Evolutionary conservation across 495 filamentous ascomycete genomes (phyloP).

Genomic region (Penicillium riverlandense): DNA sequence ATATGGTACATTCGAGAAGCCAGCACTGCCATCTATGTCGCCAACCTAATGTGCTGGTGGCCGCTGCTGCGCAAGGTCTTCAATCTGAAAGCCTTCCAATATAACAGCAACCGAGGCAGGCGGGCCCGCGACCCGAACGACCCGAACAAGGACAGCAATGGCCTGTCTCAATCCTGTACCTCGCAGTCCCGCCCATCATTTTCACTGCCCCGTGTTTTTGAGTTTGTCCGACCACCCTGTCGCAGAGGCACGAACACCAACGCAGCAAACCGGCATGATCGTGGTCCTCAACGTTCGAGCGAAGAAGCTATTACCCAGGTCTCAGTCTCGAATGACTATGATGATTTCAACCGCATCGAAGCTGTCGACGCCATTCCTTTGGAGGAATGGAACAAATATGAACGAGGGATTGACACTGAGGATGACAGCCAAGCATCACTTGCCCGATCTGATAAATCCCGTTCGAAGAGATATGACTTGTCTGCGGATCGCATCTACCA

Average conservation of each 20-base stretch:
- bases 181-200: constrained; percentile 16
- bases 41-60: constrained; percentile 60
- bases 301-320: constrained; percentile 15
- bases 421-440: constrained; percentile 6
- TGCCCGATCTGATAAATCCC: not conserved
- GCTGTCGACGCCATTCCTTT: constrained; percentile 6
- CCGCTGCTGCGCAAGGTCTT: constrained; percentile 49
- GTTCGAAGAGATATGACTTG: not conserved
- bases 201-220: constrained; percentile 8
- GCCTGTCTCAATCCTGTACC: constrained; percentile 1
- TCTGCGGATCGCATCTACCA: no score
- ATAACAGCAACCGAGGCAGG: constrained; percentile 21
- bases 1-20: constrained; percentile 64
- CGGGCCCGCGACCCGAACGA: constrained; percentile 8
- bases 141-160: constrained; percentile 10
- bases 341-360: constrained; percentile 6
- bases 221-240: constrained; percentile 5
- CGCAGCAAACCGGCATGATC: not conserved
- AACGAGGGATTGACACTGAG: constrained; percentile 1
- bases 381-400: constrained; percentile 6
- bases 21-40: constrained; percentile 53
- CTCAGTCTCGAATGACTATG: not conserved
- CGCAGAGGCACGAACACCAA: constrained; percentile 1
- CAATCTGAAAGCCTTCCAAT: constrained; percentile 24
- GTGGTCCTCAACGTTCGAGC: constrained; percentile 8